phyloP scores from a whole-genome alignment of 208 protist genomes.

The Balamuthia mandrillaris region DNA sequence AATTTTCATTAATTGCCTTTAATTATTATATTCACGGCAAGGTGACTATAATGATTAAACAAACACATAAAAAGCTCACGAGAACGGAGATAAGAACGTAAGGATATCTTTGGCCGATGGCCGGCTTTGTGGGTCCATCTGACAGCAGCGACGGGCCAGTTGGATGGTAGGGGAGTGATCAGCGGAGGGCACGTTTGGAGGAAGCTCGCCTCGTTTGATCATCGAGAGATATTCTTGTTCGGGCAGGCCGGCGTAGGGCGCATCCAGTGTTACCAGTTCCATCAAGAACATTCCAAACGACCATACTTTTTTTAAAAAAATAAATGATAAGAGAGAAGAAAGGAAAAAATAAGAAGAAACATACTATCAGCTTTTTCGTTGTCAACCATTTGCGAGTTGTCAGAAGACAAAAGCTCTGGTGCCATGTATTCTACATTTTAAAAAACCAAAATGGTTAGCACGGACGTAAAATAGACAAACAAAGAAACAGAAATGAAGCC shows the following conservation, averaged over 20 bases:
- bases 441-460: too few species aligned
- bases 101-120: too few species aligned
- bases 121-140: too few species aligned
- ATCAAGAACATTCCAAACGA: constrained; percentile 31
- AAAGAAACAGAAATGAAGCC: not conserved
- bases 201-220: not conserved
- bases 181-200: constrained; percentile 1
- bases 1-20: too few species aligned
- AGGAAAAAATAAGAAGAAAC: too few species aligned
- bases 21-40: too few species aligned
- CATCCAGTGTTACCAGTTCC: not conserved
- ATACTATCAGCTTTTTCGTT: not conserved
- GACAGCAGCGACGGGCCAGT: too few species aligned
- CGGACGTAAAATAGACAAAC: too few species aligned
- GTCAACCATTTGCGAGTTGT: not conserved
- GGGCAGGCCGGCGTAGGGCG: not conserved
- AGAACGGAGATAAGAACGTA: too few species aligned
- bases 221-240: not conserved
- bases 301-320: not conserved
- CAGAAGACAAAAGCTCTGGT: not conserved
- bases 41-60: too few species aligned
- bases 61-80: too few species aligned
- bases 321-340: not conserved
- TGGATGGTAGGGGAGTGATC: too few species aligned
- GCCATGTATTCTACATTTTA: constrained; percentile 36